Base-by-base conservation (phyloP, 2,329 filamentous ascomycete genomes). In the Emmonsiellopsis sp. region DNA sequence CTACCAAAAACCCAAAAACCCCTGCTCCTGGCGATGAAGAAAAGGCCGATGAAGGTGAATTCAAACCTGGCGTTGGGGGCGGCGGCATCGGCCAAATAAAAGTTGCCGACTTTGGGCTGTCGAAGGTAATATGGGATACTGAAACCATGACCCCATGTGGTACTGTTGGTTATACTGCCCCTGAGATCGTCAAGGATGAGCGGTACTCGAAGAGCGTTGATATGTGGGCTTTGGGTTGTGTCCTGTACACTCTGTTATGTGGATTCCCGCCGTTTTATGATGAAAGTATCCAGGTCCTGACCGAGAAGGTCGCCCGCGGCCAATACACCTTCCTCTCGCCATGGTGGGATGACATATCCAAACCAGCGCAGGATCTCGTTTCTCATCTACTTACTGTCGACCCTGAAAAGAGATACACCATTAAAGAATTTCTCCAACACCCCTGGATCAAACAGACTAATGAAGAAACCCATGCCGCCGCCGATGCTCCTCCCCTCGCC, bases 131-230 rank as follows among this genome's bases (percentile, higher is more conserved):
- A 13, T 98, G 93, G 93, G 93, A 97, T 63, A 93, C 84, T 61
- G 88, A 95, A 67, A 98, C 93, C 8, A 97, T 96, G 88, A 98
- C 93, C 2, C 93, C 93, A n/a, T 98, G 93, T 69, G 93, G 93
- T 54, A 98, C 93, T 0, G 93, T 97, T 54, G 93, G 93, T 43
- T 98, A 98, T 73, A 97, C 93, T 3, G 93, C 93, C 3, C 93
- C 93, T 6, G 93, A 98, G 68, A 98, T 98, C 58, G 93, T 98
- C 68, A 97, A 97, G 73, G 93, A 98, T 71, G 93, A 98, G 73
- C 84, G 91, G 21, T 98, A 98, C 71, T 97, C 92, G 39, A 98
- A 97, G 77, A 94, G 89, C 50, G 93, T 98, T 45, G 93, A 98
- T 66, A 98, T 98, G 93, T 98, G 93, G 93, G 93, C 93, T 3